Evolutionary conservation across 1,139 yeast genomes (phyloP), one percentile per base, ranked within the genome.

Genomic region (Candida anutae): DNA sequence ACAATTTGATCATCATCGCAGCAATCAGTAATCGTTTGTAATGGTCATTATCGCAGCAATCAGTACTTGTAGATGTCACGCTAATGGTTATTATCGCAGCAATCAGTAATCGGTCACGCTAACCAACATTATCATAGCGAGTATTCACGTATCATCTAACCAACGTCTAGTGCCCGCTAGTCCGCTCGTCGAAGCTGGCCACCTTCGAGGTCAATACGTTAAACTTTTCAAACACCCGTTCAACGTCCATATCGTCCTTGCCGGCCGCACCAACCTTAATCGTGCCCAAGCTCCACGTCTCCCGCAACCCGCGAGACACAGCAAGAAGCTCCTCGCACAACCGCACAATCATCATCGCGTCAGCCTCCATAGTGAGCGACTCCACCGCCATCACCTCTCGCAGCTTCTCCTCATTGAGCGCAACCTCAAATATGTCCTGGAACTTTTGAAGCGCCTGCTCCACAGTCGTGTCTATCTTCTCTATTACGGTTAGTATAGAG

Each of bases 261-360:
- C 48, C 51, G 11, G 40, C 39, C 5, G 32, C 24, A 3, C 39
- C 39, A 6, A 61, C 67, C 33, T 58, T 62, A 38, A 71, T 55
- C 16, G 75, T 70, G 4, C 75, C 76, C 35, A 74, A 50, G 22
- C 74, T 62, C 80, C 80, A 74, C 2, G 68, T 58, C 40, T 74
- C 80, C 37, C 69, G 65, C 22, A 74, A 43, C 1, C 63, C 58
- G 24, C 74, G 47, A 2, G 77, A 68, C 3, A 73, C 58, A 1
- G 64, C 51, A 11, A 74, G 50, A 15, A 74, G 45, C 31, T 74
- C 79, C 36, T 74, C 75, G 25, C 76, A 64, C 6, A 70, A 50
- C 28, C 77, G 50, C 4, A 72, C 61, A 3, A 74, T 71, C 4
- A 66, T 58, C 33, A 67, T 53, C 0, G 77, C 65, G 40, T 71